Base-by-base conservation (phyloP, 352 stramenopile species). In the Globisporangium emineosum region DNA sequence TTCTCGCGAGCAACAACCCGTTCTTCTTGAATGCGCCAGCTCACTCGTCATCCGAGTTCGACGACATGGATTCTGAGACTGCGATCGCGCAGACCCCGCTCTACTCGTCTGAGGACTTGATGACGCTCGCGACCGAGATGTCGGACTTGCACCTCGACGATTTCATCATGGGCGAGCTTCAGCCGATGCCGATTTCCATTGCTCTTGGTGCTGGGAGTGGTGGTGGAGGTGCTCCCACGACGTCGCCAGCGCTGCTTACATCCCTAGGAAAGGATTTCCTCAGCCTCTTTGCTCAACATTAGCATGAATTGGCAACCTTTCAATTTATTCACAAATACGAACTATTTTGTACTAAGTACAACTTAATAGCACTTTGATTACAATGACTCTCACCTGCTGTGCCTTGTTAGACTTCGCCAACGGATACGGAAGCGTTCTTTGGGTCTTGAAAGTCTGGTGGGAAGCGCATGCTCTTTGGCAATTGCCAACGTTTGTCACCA, bases 221-320 rank as follows among this genome's bases (percentile, higher is more conserved):
- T n/a, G 10, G 53, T 9, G 27, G 57, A 5, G 50, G 65, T 10
- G 58, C 42, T 0, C 62, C 60, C 25, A 15, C 64, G 62, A 2
- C 25, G 13, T 8, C 23, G 1, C 3, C 57, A 37, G 33, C 73
- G n/a, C 79, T 94, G 15, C 72, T 83, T 35, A 94, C 86, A 8
- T 94, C 86, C 0, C 52, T 94, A 0, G 86, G 83, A 1, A 77
- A 85, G 67, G 86, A 94, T 57, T 91, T 92, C 42, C 68, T 94
- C 12, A 89, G 83, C 64, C 73, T 94, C 19, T 94, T 94, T 67
- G 83, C 85, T 30, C 84, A 90, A 33, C 81, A 89, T 47, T 91
- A 77, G 76, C 2, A 40, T 23, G 27, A n/a, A 19, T n/a, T n/a
- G n/a, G n/a, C 25, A 53, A 10, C 19, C 15, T 47, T 30, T 35